Percentiles rank a stretch among this genome's conserved stretches.
phyloP scores from a whole-genome alignment of 1,139 yeast species.

The Meyerozyma elateridarum region DNA sequence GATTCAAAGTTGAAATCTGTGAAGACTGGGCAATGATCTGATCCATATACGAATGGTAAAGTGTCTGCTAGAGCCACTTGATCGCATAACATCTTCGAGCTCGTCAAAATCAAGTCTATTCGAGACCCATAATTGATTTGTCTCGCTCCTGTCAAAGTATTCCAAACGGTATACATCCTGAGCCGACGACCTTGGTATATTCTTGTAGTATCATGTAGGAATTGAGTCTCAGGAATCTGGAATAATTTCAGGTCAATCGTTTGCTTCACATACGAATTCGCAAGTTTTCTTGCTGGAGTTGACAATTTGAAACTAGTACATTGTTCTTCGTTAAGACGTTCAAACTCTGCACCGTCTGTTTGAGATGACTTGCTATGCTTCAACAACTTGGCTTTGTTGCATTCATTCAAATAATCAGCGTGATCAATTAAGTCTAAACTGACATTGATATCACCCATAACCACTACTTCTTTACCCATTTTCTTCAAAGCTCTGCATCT shows the following conservation, averaged over 20 bases:
- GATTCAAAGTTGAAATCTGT: conserved; percentile 50
- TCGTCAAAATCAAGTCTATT: conserved; percentile 66
- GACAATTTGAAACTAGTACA: conserved; percentile 40
- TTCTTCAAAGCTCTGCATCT: conserved; percentile 52
- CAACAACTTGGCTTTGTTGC: conserved; percentile 23
- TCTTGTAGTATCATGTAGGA: conserved; percentile 66
- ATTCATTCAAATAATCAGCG: conserved; percentile 61
- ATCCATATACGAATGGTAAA: conserved; percentile 68
- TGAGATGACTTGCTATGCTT: conserved; percentile 8
- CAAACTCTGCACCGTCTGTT: conserved; percentile 34
- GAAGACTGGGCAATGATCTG: conserved; percentile 92
- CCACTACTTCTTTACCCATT: conserved; percentile 60
- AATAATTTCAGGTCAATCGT: conserved; percentile 6
- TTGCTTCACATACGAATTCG: conserved; percentile 33
- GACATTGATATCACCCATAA: conserved; percentile 88
- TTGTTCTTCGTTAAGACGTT: conserved; percentile 31
- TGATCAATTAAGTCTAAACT: conserved; percentile 76
- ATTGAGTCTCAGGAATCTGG: conserved; percentile 14
- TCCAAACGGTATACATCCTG: conserved; percentile 90
- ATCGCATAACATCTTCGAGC: conserved; percentile 30
- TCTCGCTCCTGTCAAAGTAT: conserved; percentile 70
- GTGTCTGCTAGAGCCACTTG: conserved; percentile 51
- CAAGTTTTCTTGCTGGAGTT: conserved; percentile 36
- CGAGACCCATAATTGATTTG: conserved; percentile 85
- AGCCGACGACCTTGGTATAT: conserved; percentile 48